Evolutionary conservation across 2,329 filamentous ascomycete genomes (phyloP), one percentile per base, ranked within the genome.

Genomic region (Rhytidhysteron rufulum): DNA sequence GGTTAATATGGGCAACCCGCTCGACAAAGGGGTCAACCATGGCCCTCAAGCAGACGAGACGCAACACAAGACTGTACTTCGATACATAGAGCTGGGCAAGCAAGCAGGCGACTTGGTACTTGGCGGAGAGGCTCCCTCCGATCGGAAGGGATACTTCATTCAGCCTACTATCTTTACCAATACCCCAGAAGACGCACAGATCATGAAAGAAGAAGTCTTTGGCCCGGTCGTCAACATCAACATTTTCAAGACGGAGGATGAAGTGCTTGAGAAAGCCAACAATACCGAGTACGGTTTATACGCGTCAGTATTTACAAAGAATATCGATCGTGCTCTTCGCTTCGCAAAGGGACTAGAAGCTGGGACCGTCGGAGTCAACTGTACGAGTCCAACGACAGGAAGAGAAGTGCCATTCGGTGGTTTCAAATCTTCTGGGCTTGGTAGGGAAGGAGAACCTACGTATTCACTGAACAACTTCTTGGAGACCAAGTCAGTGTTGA

Each of bases 241-340:
- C 46, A 84, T 86, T 55, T 84, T 85, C 33, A 78, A 82, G 30
- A 86, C 83, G 4, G 77, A 91, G 39, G 84, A 90, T 54, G 85
- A 88, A 37, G 86, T 86, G 16, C 80, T 91, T 51, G 78, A 83
- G 17, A 74, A 90, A 47, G 88, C 91, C 68, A 93, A 93, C 71
- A 73, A 72, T 45, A 91, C 91, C 66, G 85, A 89, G 66, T 93
- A 89, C 65, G 87, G 87, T 49, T 89, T 93, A 67, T 88, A 87
- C 52, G 82, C 83, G 5, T 85, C 87, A 43, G 86, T 91, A 66
- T 93, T 90, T 72, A 93, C 87, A 8, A 66, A 65, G 41, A 52
- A 65, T 44, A 57, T 65, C 21, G 53, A 57, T 36, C 53, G 61
- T 16, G 63, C 67, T 4, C 33, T 70, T 35, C 55, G 66, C 5